Evolutionary conservation across 495 filamentous ascomycete species (phyloP).

Genomic region (Glarea lozoyensis): DNA sequence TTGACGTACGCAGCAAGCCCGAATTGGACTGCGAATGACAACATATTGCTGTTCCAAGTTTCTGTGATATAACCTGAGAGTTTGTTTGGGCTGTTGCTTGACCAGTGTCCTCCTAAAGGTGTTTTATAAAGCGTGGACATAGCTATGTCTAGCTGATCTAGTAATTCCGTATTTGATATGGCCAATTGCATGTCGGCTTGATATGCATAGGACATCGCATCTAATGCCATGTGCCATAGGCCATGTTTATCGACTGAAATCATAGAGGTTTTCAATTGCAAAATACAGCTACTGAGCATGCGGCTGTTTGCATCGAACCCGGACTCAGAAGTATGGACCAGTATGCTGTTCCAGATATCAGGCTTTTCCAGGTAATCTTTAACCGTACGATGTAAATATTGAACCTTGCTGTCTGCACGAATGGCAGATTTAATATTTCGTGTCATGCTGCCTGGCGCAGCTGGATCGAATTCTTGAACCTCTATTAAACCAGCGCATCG

Average conservation of each 20-base stretch:
- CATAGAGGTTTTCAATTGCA: not conserved
- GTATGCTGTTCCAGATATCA: not conserved
- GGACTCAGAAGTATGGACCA: not conserved
- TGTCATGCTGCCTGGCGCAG: not conserved
- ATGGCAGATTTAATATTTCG: not conserved
- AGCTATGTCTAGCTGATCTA: slow-evolving; percentile 3
- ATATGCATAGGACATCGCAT: not conserved
- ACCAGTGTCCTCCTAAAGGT: not conserved
- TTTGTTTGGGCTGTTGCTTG: not conserved
- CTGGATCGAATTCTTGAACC: not conserved
- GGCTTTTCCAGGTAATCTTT: slow-evolving; percentile 4
- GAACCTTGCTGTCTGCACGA: not conserved
- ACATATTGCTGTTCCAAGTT: not conserved
- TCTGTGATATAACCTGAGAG: not conserved
- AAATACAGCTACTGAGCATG: not conserved
- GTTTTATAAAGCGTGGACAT: not conserved
- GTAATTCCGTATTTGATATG: not conserved
- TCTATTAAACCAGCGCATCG: slow-evolving; percentile 3
- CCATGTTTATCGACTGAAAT: not conserved
- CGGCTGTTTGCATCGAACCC: not conserved
- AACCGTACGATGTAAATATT: slow-evolving; percentile 5
- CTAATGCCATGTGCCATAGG: not conserved
- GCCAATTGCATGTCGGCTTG: not conserved
- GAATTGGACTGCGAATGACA: slow-evolving; percentile 1
- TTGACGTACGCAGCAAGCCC: not conserved